Conservation (phyloP, 805 yeast species). For the Zygotorulaspora danielsina region DNA sequence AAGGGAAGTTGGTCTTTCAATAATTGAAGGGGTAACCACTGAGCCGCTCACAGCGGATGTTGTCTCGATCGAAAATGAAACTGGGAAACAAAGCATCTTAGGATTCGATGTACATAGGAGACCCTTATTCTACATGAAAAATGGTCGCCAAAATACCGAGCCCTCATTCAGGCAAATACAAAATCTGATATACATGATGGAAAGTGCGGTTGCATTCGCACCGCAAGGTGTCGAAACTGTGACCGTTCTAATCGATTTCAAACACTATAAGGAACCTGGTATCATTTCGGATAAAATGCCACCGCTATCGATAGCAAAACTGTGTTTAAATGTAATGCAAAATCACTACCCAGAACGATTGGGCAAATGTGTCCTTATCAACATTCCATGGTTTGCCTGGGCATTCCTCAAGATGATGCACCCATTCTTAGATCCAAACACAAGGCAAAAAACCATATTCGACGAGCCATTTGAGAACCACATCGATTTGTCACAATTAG, state of each 20-base stretch:
- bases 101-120: constrained; percentile 53
- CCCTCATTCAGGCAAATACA: constrained; percentile 51
- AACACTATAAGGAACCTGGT: constrained; percentile 39
- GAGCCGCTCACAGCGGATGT: constrained; percentile 39
- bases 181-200: constrained; percentile 55
- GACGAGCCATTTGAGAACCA: constrained; percentile 55
- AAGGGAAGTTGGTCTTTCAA: constrained; percentile 46
- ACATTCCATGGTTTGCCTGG: constrained; percentile 55
- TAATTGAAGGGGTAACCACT: constrained; percentile 33
- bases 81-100: constrained; percentile 51
- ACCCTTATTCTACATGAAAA: constrained; percentile 49
- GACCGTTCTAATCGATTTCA: constrained; percentile 53
- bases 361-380: constrained; percentile 50
- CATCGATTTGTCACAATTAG: constrained; percentile 51
- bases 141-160: constrained; percentile 53
- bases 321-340: constrained; percentile 49
- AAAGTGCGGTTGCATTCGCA: constrained; percentile 47
- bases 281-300: constrained; percentile 42
- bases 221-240: constrained; percentile 57
- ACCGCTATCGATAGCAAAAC: constrained; percentile 47
- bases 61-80: constrained; percentile 45
- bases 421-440: constrained; percentile 56
- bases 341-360: constrained; percentile 57
- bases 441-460: constrained; percentile 53
- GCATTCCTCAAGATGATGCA: constrained; percentile 53